Base-by-base conservation (phyloP, 1,284 basidiomycete species). In the Austroboletus niveus region DNA sequence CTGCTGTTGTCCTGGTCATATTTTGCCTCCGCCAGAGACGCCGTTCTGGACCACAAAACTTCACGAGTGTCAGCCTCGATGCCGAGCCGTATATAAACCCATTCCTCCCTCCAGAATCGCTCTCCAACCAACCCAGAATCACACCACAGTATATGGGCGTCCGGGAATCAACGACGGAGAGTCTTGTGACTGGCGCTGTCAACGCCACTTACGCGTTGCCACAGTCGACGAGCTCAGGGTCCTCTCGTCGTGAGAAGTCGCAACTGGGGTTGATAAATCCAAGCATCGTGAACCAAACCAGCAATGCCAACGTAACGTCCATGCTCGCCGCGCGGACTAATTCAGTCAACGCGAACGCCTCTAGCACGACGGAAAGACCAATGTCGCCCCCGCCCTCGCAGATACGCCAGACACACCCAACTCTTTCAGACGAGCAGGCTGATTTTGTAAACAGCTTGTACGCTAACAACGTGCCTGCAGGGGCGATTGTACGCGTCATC, bases 401-500 rank as follows among this genome's bases (percentile, higher is more conserved):
- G 22, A 47, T 51, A 40, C 57, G 31, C n/a, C 57, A 53, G 47
- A 17, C 34, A 3, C 47, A 53, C 42, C 45, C 57, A 5, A 49
- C 30, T 41, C 53, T 62, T 4, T 58, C 58, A 36, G 51, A 58
- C 5, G 56, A 60, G 34, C 58, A 54, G 42, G 53, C 53, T 14
- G 57, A 55, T 60, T 60, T 59, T 43, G 55, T 57, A n/a, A 55
- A 55, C 22, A 56, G 20, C 32, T 30, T 49, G 31, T 42, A 54
- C 12, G 32, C 47, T 8, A 46, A 49, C n/a, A 62, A 62, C n/a
- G 49, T 62, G 8, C 60, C 60, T 3, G 54, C 58, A 1, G 48
- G 32, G 17, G 60, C 49, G 29, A 52, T 62, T 11, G 59, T 59
- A 3, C 52, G 60, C 3, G 56, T 62, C 24, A 62, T 62, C 30